phyloP scores from a whole-genome alignment of 2,329 filamentous ascomycete species.

The Elsinoe arachidis region DNA sequence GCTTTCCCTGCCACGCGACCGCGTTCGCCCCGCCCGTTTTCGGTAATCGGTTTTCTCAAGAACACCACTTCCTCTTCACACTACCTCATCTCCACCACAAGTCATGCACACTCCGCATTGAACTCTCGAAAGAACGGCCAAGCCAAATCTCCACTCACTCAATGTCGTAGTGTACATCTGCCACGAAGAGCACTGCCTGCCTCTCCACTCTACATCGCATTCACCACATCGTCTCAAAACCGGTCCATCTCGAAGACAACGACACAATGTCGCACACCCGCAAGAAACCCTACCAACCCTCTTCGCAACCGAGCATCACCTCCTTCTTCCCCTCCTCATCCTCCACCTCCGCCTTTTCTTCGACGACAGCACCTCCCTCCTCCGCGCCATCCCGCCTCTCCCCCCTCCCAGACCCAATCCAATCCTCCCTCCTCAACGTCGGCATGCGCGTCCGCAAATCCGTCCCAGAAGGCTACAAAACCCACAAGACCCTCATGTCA shows the following conservation, averaged over 20 bases:
- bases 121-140: not conserved
- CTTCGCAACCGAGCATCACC: conserved; percentile 34
- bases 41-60: not conserved
- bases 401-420: conserved; percentile 56
- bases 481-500: conserved; percentile 39
- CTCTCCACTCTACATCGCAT: not conserved
- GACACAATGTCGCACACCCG: conserved; percentile 22
- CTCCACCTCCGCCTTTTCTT: conserved; percentile 16
- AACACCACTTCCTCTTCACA: not conserved
- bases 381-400: conserved; percentile 22
- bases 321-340: conserved; percentile 30
- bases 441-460: conserved; percentile 93
- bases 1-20: not conserved
- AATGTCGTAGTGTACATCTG: not conserved
- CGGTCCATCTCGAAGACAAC: not conserved
- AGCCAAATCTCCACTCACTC: not conserved
- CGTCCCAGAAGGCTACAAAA: conserved; percentile 91
- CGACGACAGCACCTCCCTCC: not conserved
- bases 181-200: not conserved
- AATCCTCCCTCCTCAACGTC: conserved; percentile 78
- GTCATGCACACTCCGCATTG: conserved; percentile 3
- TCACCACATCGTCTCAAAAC: not conserved
- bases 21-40: conserved; percentile 3
- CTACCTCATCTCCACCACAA: not conserved
- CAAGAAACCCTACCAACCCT: conserved; percentile 39